Base-by-base conservation (phyloP, 768 basidiomycete genomes). In the Mrakia frigida region DNA sequence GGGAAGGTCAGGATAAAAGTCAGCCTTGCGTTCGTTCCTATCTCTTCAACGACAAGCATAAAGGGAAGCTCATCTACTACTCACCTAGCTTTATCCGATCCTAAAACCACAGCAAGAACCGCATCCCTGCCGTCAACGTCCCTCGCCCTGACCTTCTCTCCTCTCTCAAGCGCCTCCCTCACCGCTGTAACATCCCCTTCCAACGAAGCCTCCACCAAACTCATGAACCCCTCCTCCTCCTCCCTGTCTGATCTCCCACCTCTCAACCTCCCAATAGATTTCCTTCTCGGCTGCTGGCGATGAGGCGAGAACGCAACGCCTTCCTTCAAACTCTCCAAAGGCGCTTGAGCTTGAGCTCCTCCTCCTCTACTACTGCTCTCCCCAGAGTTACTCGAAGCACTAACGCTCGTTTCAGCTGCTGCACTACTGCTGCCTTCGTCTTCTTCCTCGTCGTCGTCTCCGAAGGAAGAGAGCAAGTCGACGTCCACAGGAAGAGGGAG, bases 101-200 rank as follows among this genome's bases (percentile, higher is more conserved):
- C 43, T 2, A 70, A 5, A 14, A 70, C 50, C 14, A 43, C 70
- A 31, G 70, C 70, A 2, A 70, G 46, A 14, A 70, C 25, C 16
- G 70, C 46, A 35, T 70, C 70, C 28, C 50, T 50, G 0, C 50
- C 50, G 6, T 70, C 46, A 5, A n/a, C 70, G 70, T 70, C 70
- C 25, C 43, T 31, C n/a, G n/a, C 70, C 11, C 39, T 33, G 28
- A 50, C 39, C 16, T 52, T n/a, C 33, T 46, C 70, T 50, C 70
- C 70, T 14, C 70, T 53, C 3, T 7, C 46, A 1, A 70, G n/a
- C 11, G 70, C 70, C 2, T 23, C 28, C 25, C 33, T 43, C 21
- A 70, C 43, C 46, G 18, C 46, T 7, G 16, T n/a, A 1, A 70
- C 43, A 28, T 70, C 70, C 13, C 70, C 43, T 10, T 43, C 43